Evolutionary conservation across 2,329 filamentous ascomycete genomes (phyloP), one percentile per base, ranked within the genome.

Genomic region (Pseudopithomyces maydicus): DNA sequence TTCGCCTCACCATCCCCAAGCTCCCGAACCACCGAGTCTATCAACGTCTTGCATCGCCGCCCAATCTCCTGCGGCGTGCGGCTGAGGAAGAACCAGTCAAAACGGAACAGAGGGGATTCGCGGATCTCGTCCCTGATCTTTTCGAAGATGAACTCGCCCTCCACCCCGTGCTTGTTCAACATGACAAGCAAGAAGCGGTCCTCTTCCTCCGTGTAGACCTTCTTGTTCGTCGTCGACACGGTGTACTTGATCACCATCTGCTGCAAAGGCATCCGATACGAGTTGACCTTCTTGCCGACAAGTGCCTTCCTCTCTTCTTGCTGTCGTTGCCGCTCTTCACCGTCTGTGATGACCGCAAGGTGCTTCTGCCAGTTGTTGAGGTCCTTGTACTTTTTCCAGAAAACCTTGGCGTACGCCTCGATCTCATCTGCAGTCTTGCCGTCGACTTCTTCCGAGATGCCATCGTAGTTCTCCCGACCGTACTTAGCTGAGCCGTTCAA

Each of bases 201-300:
- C 76, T 99, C 95, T 73, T 99, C 95, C 74, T 99, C 96, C 0
- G 93, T 98, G 75, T 99, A 99, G 1, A 99, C 93, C 81, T 99
- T 99, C 82, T 99, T 99, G 85, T 99, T 99, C 10, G 96, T 99
- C 2, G 95, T 99, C 6, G 92, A 97, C 26, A 99, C 95, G 0
- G 93, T 97, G 78, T 99, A 99, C 79, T 97, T 98, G 81, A 99
- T 92, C 82, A 97, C 97, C 70, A 99, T 87, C 77, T 99, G 95
- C 76, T 99, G 95, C 15, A 99, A 84, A 22, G 95, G 96, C 48
- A 98, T 94, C n/a, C 95, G 90, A 74, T 97, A 98, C 82, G 95
- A 91, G 68, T 89, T 85, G 85, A 99, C 90, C 85, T 99, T 99
- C 85, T 93, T 96, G 62, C 89, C 88, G 54, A 99, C 84, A 81